phyloP scores from a whole-genome alignment of 2,329 filamentous ascomycete species.

The Ceratocystis ficicola region DNA sequence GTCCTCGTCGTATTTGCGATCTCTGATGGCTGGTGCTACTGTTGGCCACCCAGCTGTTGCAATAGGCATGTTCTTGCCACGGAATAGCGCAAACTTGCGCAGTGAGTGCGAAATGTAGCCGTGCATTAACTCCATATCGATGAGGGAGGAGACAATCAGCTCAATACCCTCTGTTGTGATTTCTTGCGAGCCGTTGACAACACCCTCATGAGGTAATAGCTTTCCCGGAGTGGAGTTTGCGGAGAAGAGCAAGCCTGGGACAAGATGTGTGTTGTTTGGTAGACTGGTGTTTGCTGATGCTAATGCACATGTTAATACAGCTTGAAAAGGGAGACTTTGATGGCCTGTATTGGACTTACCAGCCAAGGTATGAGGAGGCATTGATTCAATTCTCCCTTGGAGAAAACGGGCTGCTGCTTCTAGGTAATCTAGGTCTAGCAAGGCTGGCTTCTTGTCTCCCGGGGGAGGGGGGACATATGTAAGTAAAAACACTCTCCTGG shows the following conservation, averaged over 20 bases:
- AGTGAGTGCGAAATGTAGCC: constrained; percentile 73
- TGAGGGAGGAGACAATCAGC: constrained; percentile 59
- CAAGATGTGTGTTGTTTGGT: constrained; percentile 17
- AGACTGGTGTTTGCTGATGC: constrained; percentile 18
- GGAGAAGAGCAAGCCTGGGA: constrained; percentile 2
- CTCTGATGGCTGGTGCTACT: constrained; percentile 56
- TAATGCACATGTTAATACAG: constrained; percentile 11
- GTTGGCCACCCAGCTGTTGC: constrained; percentile 63
- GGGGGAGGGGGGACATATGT: constrained; percentile 57
- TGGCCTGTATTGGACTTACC: constrained; percentile 7
- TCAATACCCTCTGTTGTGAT: constrained; percentile 58
- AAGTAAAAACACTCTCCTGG: constrained; percentile 64
- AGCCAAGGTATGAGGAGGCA: constrained; percentile 17
- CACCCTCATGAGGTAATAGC: constrained; percentile 45
- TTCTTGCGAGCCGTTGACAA: constrained; percentile 51
- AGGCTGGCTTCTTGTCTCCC: constrained; percentile 50
- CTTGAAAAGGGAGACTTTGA: background rate
- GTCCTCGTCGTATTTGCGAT: constrained; percentile 46
- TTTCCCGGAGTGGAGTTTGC: constrained; percentile 28
- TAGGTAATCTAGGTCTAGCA: constrained; percentile 59
- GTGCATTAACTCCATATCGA: constrained; percentile 68
- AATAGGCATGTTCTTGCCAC: constrained; percentile 43
- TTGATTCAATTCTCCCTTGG: constrained; percentile 50
- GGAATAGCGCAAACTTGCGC: constrained; percentile 65
- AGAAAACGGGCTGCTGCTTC: constrained; percentile 51